Conservation (phyloP, 768 basidiomycete species). For the Suillus clintonianus region DNA sequence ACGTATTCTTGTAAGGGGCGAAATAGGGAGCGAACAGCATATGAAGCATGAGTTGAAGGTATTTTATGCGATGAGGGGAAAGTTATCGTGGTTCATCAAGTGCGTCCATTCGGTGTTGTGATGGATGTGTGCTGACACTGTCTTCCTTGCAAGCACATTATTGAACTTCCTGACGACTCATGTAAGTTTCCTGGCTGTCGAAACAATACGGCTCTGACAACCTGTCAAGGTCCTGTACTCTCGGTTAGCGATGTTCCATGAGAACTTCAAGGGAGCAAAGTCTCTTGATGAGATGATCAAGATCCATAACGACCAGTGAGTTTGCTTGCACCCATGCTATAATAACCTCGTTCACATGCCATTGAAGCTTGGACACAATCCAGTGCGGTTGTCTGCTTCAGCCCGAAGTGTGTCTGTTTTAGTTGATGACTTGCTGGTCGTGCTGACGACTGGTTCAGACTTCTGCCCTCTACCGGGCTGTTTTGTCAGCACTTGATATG, state of each 20-base stretch:
- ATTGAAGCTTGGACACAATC: constrained; percentile 57
- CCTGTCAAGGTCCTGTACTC: constrained; percentile 63
- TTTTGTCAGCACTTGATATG: constrained; percentile 74
- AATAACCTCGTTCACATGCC: neutral
- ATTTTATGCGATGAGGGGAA: constrained; percentile 76
- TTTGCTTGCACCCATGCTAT: constrained; percentile 7
- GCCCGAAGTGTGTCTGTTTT: constrained; percentile 46
- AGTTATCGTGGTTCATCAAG: constrained; percentile 86
- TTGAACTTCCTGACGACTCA: constrained; percentile 75
- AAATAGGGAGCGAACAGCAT: constrained; percentile 33
- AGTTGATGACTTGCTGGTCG: neutral
- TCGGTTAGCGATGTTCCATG: constrained; percentile 61
- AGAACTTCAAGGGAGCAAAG: constrained; percentile 48
- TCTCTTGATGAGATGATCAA: constrained; percentile 79
- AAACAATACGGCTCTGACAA: neutral
- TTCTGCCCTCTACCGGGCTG: constrained; percentile 60
- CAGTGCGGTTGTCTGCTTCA: constrained; percentile 65
- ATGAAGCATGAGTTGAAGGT: constrained; percentile 56
- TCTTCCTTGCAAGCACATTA: constrained; percentile 46
- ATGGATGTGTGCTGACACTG: constrained; percentile 7
- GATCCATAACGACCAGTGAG: constrained; percentile 72
- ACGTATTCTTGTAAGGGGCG: constrained; percentile 64
- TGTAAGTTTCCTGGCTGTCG: constrained; percentile 39
- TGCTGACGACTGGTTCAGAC: constrained; percentile 44
- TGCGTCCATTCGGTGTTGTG: constrained; percentile 37